A percentile compares a stretch with the other conserved stretches of the same genome.
Conservation (phyloP, 768 basidiomycete species). For the Psilocybe azurescens region DNA sequence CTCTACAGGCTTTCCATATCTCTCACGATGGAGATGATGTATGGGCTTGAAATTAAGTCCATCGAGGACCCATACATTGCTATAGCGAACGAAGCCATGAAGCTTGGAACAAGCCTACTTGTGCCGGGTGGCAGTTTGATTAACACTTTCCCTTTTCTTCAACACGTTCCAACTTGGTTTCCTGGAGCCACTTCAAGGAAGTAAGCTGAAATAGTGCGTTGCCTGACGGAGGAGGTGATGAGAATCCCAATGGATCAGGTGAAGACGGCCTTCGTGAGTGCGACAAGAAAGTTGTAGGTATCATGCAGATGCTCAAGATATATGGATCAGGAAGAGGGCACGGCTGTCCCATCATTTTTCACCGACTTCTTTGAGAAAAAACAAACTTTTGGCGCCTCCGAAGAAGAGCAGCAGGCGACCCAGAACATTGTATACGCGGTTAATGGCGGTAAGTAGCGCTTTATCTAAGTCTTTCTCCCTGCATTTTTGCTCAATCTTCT, state of each 20-base stretch:
- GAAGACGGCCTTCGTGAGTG: background rate
- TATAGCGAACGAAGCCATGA: slow-evolving; percentile 34
- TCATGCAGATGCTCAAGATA: too few species aligned
- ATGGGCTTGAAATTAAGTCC: slow-evolving; percentile 20
- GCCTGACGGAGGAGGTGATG: slow-evolving; percentile 11
- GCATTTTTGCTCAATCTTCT: background rate
- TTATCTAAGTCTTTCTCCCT: background rate
- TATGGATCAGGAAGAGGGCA: slow-evolving; percentile 11
- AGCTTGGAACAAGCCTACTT: slow-evolving; percentile 23
- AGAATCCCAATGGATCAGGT: slow-evolving; percentile 15
- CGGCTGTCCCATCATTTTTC: slow-evolving; percentile 12
- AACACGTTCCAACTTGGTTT: slow-evolving; percentile 25
- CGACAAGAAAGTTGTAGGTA: background rate
- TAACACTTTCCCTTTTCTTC: slow-evolving; percentile 22
- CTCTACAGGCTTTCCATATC: slow-evolving; percentile 16
- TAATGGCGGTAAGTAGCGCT: slow-evolving; percentile 14
- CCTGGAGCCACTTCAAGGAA: slow-evolving; percentile 21
- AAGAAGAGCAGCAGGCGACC: slow-evolving; percentile 10
- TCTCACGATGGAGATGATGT: slow-evolving; percentile 21
- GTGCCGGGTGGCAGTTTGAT: slow-evolving; percentile 11
- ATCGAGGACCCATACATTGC: slow-evolving; percentile 20
- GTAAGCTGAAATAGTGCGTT: slow-evolving; percentile 22
- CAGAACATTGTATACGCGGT: slow-evolving; percentile 17
- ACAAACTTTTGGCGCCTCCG: background rate
- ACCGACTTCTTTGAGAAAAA: slow-evolving; percentile 13